These are phyloP conservation scores for Diaporthe longicolla DNA, from an alignment of 2,329 filamentous ascomycete species.

Conservation along the genomic window DNA sequence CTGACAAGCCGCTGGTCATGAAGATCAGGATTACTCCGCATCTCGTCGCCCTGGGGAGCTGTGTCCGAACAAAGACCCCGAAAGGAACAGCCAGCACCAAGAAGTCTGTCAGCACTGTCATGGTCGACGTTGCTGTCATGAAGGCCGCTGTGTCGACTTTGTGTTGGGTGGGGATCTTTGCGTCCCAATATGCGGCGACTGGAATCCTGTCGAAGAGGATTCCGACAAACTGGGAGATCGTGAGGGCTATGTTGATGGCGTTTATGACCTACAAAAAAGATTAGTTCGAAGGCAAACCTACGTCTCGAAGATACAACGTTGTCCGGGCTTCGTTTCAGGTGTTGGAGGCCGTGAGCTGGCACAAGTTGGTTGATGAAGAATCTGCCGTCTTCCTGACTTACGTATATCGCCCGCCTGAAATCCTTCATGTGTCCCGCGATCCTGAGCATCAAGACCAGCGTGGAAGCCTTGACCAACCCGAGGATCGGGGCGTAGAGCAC, in stretches of 20 bases:
- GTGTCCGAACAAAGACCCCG: background rate
- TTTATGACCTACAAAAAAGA: background rate
- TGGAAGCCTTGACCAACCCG: background rate
- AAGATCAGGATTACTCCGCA: background rate
- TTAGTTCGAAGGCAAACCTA: background rate
- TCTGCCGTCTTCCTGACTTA: background rate
- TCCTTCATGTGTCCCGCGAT: slow-evolving; percentile 18
- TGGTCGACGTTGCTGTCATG: background rate
- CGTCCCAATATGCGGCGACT: background rate
- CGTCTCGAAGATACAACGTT: background rate
- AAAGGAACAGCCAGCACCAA: slow-evolving; percentile 4
- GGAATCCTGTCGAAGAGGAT: background rate
- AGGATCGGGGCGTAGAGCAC: slow-evolving; percentile 14
- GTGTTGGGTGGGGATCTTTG: accelerated
- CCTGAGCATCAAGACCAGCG: slow-evolving; percentile 5
- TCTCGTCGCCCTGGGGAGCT: background rate
- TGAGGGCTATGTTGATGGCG: slow-evolving; percentile 16
- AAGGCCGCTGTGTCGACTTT: background rate
- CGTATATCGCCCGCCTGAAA: background rate
- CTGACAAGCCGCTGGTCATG: slow-evolving; percentile 15
- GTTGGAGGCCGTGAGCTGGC: too few species aligned
- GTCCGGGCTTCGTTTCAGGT: background rate
- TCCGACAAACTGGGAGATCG: background rate
- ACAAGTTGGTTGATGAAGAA: too few species aligned
- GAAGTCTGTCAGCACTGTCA: background rate